Base-by-base conservation (phyloP, 805 yeast species). In the Teunomyces lycoperdinae region DNA sequence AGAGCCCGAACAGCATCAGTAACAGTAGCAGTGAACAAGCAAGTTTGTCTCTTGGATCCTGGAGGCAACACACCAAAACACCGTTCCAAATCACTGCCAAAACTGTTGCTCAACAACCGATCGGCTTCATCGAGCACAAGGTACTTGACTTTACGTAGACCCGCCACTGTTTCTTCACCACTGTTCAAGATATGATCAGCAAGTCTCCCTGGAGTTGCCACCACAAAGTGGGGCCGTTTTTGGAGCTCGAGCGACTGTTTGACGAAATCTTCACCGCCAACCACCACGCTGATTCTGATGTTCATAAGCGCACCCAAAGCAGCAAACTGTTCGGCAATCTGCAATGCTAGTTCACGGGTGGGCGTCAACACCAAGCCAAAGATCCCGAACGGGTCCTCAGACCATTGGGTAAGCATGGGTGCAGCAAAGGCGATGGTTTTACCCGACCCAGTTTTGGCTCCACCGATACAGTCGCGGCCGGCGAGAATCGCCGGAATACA, bases 361-460 rank as follows among this genome's bases (percentile, higher is more conserved):
- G 99, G 99, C 0, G 99, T 94, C 48, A 94, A 66, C 1, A 94
- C 79, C 2, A 94, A 70, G 3, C 97, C 99, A 66, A 76, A 94
- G 33, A 94, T 87, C 1, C 97, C 99, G 65, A 79, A 79, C 1
- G 99, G 99, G 63, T 94, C 98, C 55, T 85, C 87, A 0, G 97
- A 87, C 97, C 98, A 94, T 60, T 85, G 78, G 1, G 96, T 82
- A 47, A 94, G 73, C 89, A 94, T 92, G 2, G 99, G 99, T n/a
- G 89, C 95, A 1, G 92, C 98, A 76, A 94, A 94, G 1, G 98
- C 97, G 17, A 94, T 83, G 1, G 99, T 94, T 64, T 94, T 94
- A 79, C 99, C 99, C 13, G 96, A 85, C 68, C 99, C 99, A 0
- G 99, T 94, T 65, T 87, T 87, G 29, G 99, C 99, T 38, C 99